Conservation (phyloP, 1,284 basidiomycete genomes). For the Irpex sp. region DNA sequence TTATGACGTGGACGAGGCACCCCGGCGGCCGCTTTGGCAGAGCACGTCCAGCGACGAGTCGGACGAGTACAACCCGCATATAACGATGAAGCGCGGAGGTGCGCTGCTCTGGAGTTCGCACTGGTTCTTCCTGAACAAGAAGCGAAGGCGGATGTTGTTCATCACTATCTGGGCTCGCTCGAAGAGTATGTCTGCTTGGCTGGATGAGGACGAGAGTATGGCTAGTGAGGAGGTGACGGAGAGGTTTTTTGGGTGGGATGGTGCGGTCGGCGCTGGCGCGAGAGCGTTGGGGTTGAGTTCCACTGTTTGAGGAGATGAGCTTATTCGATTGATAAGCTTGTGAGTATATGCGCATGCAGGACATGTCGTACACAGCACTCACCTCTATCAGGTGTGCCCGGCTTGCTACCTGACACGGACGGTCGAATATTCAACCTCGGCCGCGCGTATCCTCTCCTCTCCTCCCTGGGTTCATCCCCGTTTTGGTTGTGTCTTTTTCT, state of each 20-base stretch:
- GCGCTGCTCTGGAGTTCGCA: slow-evolving; percentile 94
- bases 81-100: slow-evolving; percentile 43
- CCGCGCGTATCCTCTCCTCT: neutral
- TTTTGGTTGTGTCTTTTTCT: neutral
- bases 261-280: slow-evolving; percentile 67
- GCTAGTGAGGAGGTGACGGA: slow-evolving; percentile 26
- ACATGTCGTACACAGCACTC: neutral
- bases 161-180: slow-evolving; percentile 91
- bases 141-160: slow-evolving; percentile 89
- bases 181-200: slow-evolving; percentile 52
- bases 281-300: slow-evolving; percentile 59
- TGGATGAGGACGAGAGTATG: slow-evolving; percentile 30
- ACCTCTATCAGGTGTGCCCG: neutral
- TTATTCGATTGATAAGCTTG: neutral
- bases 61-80: slow-evolving; percentile 16
- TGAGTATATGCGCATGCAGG: slow-evolving; percentile 1
- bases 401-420: neutral
- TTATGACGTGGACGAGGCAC: slow-evolving; percentile 65
- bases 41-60: slow-evolving; percentile 28
- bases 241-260: slow-evolving; percentile 73
- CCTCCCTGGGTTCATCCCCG: neutral
- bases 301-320: slow-evolving; percentile 6
- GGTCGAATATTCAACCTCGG: neutral
- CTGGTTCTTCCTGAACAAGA: slow-evolving; percentile 96
- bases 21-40: slow-evolving; percentile 30